Evolutionary conservation across 73 alveolate genomes (phyloP).

Genomic region (Blepharisma japonicum): DNA sequence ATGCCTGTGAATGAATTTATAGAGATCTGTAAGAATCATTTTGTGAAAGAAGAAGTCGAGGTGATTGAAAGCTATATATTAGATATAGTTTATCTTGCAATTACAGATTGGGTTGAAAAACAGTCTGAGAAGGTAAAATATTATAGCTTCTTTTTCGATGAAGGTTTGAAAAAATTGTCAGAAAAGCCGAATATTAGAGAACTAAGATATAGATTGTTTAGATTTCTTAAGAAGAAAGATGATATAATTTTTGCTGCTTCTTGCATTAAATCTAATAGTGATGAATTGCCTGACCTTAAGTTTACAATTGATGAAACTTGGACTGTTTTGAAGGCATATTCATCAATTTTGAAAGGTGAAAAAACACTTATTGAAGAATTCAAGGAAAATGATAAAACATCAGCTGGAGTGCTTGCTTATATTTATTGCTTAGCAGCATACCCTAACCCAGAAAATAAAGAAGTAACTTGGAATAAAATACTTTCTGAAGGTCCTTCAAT

Average conservation of each 20-base stretch:
- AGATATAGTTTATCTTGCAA: too few species aligned
- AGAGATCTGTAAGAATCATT: too few species aligned
- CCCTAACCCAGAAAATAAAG: not conserved
- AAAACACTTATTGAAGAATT: not conserved
- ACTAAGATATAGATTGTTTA: not conserved
- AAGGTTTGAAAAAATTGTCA: not conserved
- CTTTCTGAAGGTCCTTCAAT: not conserved
- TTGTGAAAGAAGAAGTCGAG: too few species aligned
- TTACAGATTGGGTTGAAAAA: too few species aligned
- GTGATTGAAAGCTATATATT: too few species aligned
- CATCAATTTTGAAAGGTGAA: slow-evolving; percentile 9
- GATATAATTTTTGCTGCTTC: not conserved
- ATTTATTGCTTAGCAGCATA: slow-evolving; percentile 8
- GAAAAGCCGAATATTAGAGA: not conserved
- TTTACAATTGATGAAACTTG: not conserved
- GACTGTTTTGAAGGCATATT: slow-evolving; percentile 1
- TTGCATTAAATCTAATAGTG: not conserved
- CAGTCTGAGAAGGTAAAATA: too few species aligned
- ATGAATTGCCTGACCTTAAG: not conserved
- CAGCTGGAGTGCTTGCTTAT: not conserved
- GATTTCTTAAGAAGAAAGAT: not conserved
- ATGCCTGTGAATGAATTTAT: too few species aligned
- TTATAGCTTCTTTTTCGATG: not conserved
- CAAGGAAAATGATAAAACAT: not conserved
- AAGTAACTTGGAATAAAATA: slow-evolving; percentile 1